Conservation (phyloP, 306 rosid species). For the Purshia tridentata region DNA sequence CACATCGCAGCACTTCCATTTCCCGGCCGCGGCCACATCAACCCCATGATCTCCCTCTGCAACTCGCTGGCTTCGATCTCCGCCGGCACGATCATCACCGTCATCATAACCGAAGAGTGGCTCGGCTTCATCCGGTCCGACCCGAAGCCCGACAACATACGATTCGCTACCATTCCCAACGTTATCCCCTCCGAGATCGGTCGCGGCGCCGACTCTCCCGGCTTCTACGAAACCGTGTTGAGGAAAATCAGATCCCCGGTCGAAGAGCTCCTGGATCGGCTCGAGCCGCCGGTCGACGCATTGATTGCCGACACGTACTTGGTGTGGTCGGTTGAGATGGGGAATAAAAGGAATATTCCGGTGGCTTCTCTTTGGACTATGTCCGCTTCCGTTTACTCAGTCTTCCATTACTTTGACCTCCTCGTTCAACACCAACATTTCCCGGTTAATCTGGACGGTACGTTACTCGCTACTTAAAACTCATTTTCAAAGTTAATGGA, state of each 20-base stretch:
- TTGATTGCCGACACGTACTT: conserved; percentile 15
- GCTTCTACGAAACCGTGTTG: conserved; percentile 3
- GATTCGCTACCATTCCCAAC: conserved; percentile 8
- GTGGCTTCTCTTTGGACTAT: conserved; percentile 18
- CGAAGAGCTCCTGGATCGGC: conserved; percentile 2
- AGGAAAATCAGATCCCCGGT: background rate
- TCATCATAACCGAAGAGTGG: conserved; percentile 27
- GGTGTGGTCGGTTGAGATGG: conserved; percentile 9
- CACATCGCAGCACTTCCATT: conserved; percentile 50
- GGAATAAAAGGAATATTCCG: conserved; percentile 12
- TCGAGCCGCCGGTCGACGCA: background rate
- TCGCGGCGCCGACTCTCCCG: conserved; percentile 10
- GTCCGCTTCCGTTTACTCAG: conserved; percentile 17
- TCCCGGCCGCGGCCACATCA: conserved; percentile 56
- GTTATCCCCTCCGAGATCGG: conserved; percentile 19
- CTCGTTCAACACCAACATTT: conserved; percentile 7
- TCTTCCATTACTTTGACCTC: conserved; percentile 5
- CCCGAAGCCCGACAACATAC: background rate
- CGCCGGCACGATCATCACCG: background rate
- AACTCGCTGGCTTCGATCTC: background rate
- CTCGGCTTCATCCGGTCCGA: conserved; percentile 17
- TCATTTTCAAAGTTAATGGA: background rate
- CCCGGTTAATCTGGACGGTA: background rate
- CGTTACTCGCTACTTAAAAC: background rate
- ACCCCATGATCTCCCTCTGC: conserved; percentile 28